Percentiles rank a stretch among this genome's conserved stretches.
These are phyloP conservation scores for Syzygium aqueum DNA, from an alignment of 345 rosid genomes.

Conservation along the genomic window DNA sequence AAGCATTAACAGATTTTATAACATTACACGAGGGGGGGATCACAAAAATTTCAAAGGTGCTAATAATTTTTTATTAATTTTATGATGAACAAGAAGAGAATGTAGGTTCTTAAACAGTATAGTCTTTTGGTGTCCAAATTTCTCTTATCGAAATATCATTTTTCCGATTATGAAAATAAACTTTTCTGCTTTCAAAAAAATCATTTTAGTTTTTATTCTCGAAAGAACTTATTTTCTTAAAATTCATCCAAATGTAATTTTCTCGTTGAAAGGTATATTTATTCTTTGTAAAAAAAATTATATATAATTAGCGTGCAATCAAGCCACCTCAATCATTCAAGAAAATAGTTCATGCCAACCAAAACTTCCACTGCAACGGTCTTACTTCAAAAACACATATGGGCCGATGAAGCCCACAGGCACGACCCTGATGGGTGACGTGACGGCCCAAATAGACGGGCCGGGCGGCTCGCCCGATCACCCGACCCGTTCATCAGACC, in stretches of 20 bases:
- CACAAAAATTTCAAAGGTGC: not conserved
- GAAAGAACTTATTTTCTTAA: not conserved
- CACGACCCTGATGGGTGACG: not conserved
- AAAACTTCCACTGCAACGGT: not conserved
- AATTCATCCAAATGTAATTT: not conserved
- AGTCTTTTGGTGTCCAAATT: not conserved
- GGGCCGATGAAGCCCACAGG: not conserved
- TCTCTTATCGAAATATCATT: not conserved
- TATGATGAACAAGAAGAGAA: not conserved
- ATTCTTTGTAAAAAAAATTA: not conserved
- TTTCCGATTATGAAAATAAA: not conserved
- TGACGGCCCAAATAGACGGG: not conserved
- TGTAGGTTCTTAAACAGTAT: not conserved
- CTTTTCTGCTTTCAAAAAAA: not conserved
- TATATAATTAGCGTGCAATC: not conserved
- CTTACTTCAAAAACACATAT: rapidly evolving
- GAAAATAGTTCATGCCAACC: not conserved
- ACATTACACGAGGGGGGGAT: no score
- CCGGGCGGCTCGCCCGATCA: rapidly evolving
- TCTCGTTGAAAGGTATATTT: not conserved
- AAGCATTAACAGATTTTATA: no score
- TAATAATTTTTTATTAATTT: not conserved
- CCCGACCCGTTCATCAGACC: not conserved
- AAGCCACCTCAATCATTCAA: not conserved
- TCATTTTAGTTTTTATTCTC: not conserved